Evolutionary conservation across 2,329 filamentous ascomycete species (phyloP), one percentile per base, ranked within the genome.

Genomic region (Fusarium lateritium): DNA sequence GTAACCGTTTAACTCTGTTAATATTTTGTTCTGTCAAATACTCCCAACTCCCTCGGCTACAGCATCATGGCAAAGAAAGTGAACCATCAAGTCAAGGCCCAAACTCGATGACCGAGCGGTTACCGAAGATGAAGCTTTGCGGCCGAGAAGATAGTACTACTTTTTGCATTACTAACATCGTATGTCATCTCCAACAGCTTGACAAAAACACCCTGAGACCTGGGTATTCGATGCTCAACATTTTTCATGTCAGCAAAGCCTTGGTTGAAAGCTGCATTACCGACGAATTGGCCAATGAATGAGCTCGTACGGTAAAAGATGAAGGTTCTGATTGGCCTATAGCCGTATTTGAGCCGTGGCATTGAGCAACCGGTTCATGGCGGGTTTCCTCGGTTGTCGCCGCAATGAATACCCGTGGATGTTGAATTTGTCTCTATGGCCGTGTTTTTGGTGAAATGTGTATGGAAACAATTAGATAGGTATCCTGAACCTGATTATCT

Each of bases 351-450:
- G 45, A 57, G 65, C 65, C 65, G 65, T 69, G 65, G 65, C 47
- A 62, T 67, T 50, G 2, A 19, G 22, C 26, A 19, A 45, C 70
- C 71, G 75, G 71, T 70, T 71, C 65, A 40, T 58, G 52, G 66
- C 77, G 77, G 77, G 73, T 79, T 76, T 71, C 71, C 73, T 79
- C 77, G 77, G 77, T 76, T 79, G 75, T 76, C 44, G 22, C 39
- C 14, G 36, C 44, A 44, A 56, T 24, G 24, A 24, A 24, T 56
- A 65, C 53, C 61, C 47, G 62, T 56, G 52, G 46, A 44, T 36
- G 19, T 21, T 36, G 45, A 33, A 26, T 19, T 24, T 24, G 17
- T 15, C 13, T 21, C 5, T 22, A 31, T 31, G 28, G 28, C 28
- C 13, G 10, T 5, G 4, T 10, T 11, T 31, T 31, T 31, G 28